These are phyloP conservation scores for Dactylella cylindrospora DNA, from an alignment of 2,329 filamentous ascomycete species.

Conservation along the genomic window DNA sequence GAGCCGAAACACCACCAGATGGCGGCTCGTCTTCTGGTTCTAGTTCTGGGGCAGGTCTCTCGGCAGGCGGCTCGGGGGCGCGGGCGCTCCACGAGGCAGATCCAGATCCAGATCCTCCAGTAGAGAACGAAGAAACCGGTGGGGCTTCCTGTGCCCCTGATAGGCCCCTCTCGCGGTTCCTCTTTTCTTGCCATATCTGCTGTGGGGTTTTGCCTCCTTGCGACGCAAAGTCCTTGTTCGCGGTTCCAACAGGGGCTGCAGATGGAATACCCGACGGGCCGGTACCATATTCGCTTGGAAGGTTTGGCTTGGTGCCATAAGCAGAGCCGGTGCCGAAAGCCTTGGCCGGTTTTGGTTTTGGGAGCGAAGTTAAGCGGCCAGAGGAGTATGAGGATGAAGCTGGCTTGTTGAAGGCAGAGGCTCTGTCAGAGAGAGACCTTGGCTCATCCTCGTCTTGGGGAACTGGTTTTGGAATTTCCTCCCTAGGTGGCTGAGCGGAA, in stretches of 20 bases:
- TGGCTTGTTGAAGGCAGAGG: slow-evolving; percentile 66
- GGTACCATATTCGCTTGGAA: slow-evolving; percentile 68
- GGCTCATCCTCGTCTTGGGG: slow-evolving; percentile 56
- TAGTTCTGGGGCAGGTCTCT: slow-evolving; percentile 59
- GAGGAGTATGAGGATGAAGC: slow-evolving; percentile 55
- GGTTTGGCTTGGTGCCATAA: slow-evolving; percentile 81
- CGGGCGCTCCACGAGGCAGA: slow-evolving; percentile 52
- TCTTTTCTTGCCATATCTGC: slow-evolving; percentile 96
- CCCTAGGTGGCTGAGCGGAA: slow-evolving; percentile 68
- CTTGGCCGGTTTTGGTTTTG: slow-evolving; percentile 93
- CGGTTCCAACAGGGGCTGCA: slow-evolving; percentile 69
- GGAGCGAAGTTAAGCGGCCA: slow-evolving; percentile 79
- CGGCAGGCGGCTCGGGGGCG: slow-evolving; percentile 55
- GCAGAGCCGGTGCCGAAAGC: slow-evolving; percentile 72
- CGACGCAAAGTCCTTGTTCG: slow-evolving; percentile 91
- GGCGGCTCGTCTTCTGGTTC: slow-evolving; percentile 60
- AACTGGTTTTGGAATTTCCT: slow-evolving; percentile 51
- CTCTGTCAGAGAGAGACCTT: slow-evolving; percentile 72
- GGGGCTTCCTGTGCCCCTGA: slow-evolving; percentile 59
- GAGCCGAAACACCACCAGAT: slow-evolving; percentile 67
- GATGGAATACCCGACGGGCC: slow-evolving; percentile 63
- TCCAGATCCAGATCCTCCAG: slow-evolving; percentile 27
- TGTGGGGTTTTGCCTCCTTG: slow-evolving; percentile 94
- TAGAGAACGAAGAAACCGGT: slow-evolving; percentile 49
- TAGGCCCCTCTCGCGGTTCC: slow-evolving; percentile 71